phyloP scores from a whole-genome alignment of 805 yeast genomes.

The Monosporozyma aerobia region DNA sequence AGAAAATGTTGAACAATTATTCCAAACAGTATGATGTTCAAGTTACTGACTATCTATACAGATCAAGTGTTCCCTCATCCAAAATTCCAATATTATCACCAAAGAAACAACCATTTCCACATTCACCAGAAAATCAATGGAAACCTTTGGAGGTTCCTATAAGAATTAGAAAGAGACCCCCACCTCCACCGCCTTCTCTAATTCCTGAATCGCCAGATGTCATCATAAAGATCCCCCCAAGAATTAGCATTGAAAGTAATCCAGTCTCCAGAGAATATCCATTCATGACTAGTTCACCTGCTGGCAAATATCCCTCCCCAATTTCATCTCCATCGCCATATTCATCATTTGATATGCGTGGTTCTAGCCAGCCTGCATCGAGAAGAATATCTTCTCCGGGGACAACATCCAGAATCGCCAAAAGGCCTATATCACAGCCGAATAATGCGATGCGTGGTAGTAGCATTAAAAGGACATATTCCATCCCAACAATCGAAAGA shows the following conservation, averaged over 20 bases:
- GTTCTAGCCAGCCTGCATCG: background rate
- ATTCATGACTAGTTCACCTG: background rate
- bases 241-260: background rate
- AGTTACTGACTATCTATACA: slow-evolving; percentile 14
- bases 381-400: background rate
- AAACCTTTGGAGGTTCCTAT: slow-evolving; percentile 21
- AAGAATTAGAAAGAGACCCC: slow-evolving; percentile 18
- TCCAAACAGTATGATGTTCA: slow-evolving; percentile 18
- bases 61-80: background rate
- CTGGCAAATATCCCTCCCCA: background rate
- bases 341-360: background rate
- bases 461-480: slow-evolving; percentile 3
- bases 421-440: background rate
- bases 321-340: background rate
- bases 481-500: slow-evolving; percentile 33
- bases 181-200: slow-evolving; percentile 25
- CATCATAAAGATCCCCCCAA: slow-evolving; percentile 5
- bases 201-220: slow-evolving; percentile 15
- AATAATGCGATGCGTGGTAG: background rate
- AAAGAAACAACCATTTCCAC: slow-evolving; percentile 2
- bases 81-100: background rate
- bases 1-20: slow-evolving; percentile 26
- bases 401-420: background rate
- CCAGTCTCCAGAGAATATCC: background rate
- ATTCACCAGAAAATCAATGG: slow-evolving; percentile 12